Percentiles rank a stretch among this genome's conserved stretches.
phyloP scores from a whole-genome alignment of 768 basidiomycete species.

The Calocybe cyanea region DNA sequence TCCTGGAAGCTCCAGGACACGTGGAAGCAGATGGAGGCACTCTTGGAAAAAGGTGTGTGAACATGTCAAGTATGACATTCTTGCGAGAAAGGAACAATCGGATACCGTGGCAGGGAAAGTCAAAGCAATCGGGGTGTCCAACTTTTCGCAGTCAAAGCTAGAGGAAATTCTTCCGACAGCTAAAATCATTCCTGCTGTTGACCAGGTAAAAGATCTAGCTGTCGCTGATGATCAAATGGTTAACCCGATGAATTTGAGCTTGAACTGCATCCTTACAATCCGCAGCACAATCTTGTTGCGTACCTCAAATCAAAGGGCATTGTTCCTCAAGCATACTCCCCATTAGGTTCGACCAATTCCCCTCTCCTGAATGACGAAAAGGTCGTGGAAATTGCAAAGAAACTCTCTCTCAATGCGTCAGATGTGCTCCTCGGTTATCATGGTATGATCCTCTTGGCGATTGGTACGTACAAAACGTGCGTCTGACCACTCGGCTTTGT shows the following conservation, averaged over 20 bases:
- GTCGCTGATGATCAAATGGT: background rate
- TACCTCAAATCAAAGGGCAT: slow-evolving; percentile 67
- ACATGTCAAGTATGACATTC: too few species aligned
- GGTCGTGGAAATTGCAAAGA: slow-evolving; percentile 55
- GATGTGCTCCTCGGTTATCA: slow-evolving; percentile 64
- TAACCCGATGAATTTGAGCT: slow-evolving; percentile 36
- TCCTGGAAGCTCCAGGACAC: slow-evolving; percentile 68
- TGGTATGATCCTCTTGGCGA: slow-evolving; percentile 27
- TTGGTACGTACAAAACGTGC: slow-evolving; percentile 5
- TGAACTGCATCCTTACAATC: slow-evolving; percentile 72
- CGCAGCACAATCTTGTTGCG: slow-evolving; percentile 61
- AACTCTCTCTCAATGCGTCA: slow-evolving; percentile 47
- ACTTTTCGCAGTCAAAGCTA: slow-evolving; percentile 66
- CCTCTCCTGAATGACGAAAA: slow-evolving; percentile 64
- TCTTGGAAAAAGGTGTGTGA: slow-evolving; percentile 55
- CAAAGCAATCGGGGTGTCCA: slow-evolving; percentile 68
- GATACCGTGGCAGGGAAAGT: slow-evolving; percentile 52
- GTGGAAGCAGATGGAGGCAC: slow-evolving; percentile 80
- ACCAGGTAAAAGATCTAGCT: slow-evolving; percentile 47
- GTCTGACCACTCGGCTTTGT: background rate
- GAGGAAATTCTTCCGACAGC: slow-evolving; percentile 67
- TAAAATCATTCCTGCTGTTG: slow-evolving; percentile 64
- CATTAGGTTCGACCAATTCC: slow-evolving; percentile 66
- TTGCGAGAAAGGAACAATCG: too few species aligned
- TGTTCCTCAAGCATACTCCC: slow-evolving; percentile 75